Base-by-base conservation (phyloP, 2,329 filamentous ascomycete species). In the Pyrenochaeta sp. region DNA sequence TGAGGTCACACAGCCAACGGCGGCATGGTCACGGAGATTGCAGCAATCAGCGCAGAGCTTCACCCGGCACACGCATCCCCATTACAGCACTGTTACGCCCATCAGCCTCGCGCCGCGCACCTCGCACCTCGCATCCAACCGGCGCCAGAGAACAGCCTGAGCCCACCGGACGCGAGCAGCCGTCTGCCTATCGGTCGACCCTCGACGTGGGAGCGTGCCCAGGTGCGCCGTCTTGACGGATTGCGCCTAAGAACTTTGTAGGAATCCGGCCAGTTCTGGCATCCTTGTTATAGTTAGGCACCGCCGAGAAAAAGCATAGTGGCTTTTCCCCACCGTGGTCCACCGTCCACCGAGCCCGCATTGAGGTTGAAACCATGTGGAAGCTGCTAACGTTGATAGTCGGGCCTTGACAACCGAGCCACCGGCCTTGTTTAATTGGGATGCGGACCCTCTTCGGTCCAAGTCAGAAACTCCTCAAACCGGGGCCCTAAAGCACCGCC, bases 1-100 rank as follows among this genome's bases (percentile, higher is more conserved):
- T 52, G 55, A 51, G 61, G 67, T 68, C 63, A 65, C 64, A 70
- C 69, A 64, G 58, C 65, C 71, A 76, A 75, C 71, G 67, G 72
- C 66, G 64, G 59, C 60, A 57, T 61, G 50, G 59, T 58, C 45
- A 65, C 72, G 66, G 72, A 75, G 64, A 74, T 74, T 76, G 71
- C 71, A 65, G 64, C 72, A 71, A 69, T 70, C 68, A 67, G 64
- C 61, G 54, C 56, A 52, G 52, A 51, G 58, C 63, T 66, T 61
- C 65, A 60, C 54, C 54, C 62, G 57, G 61, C 66, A 61, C 60
- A 44, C 51, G 46, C 62, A 57, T 27, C 5, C 40, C 39, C 39
- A 13, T 4, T 10, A 15, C 36, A 8, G 13, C 13, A 13, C 36
- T 19, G 13, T 10, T 19, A 13, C 36, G 24, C 46, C 49, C 61